phyloP scores from a whole-genome alignment of 2,329 filamentous ascomycete genomes.

The Dactylella cylindrospora region DNA sequence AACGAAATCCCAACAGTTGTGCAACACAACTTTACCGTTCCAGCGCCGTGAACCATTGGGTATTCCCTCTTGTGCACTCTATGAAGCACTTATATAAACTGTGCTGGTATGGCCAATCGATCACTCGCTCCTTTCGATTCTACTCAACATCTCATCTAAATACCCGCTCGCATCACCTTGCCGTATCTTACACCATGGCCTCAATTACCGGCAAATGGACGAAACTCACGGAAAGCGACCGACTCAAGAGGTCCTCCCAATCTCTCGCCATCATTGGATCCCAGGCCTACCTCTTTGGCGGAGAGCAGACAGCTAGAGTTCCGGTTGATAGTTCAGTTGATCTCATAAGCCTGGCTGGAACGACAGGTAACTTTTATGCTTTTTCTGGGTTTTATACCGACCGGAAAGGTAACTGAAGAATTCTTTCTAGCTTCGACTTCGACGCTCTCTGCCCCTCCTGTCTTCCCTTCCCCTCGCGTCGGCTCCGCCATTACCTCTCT shows the following conservation, averaged over 20 bases:
- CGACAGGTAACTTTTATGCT: background rate
- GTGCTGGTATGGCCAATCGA: too few relatives aligned
- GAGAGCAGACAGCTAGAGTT: constrained; percentile 8
- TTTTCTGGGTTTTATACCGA: background rate
- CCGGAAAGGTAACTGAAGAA: too few relatives aligned
- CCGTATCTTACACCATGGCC: too few relatives aligned
- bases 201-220: background rate
- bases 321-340: constrained; percentile 9
- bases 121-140: too few relatives aligned
- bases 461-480: constrained; percentile 67
- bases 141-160: too few relatives aligned
- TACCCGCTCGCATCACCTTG: too few relatives aligned
- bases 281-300: constrained; percentile 36
- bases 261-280: constrained; percentile 21
- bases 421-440: background rate
- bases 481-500: constrained; percentile 72
- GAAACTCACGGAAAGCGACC: background rate
- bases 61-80: too few relatives aligned
- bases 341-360: background rate
- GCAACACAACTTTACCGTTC: too few relatives aligned
- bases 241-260: constrained; percentile 29
- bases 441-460: constrained; percentile 30
- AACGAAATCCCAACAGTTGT: too few relatives aligned
- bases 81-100: too few relatives aligned
- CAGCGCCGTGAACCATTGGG: too few relatives aligned